Evolutionary conservation across 1,284 basidiomycete species (phyloP).

Genomic region (Malassezia restricta): DNA sequence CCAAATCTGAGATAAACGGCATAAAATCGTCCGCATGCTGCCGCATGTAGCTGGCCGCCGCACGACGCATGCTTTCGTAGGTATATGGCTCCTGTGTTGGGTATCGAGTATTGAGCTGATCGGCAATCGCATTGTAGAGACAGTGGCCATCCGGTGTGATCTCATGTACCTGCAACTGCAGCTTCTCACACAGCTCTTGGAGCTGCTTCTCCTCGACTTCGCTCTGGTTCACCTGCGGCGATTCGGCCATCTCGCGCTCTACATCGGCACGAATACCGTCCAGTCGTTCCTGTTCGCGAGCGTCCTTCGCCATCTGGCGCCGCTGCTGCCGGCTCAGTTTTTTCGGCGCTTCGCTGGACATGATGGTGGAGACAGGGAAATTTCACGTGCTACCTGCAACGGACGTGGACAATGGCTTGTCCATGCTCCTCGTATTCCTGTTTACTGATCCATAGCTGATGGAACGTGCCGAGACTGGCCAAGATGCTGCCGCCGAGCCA

Average conservation of each 20-base stretch:
- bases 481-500: constrained; percentile 44
- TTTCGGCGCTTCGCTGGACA: background rate
- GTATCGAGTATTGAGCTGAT: constrained; percentile 51
- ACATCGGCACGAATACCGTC: constrained; percentile 8
- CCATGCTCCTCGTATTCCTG: constrained; percentile 46
- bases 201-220: constrained; percentile 1
- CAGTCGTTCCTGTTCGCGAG: constrained; percentile 22
- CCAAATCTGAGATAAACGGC: constrained; percentile 65
- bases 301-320: constrained; percentile 14
- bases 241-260: constrained; percentile 8
- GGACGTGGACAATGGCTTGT: constrained; percentile 34
- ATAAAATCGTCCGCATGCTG: constrained; percentile 79
- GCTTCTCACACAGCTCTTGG: background rate
- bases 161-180: constrained; percentile 33
- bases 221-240: background rate
- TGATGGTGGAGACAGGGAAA: background rate
- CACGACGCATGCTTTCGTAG: constrained; percentile 51
- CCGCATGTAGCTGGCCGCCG: constrained; percentile 71
- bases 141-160: constrained; percentile 81
- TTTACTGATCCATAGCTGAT: constrained; percentile 45
- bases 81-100: constrained; percentile 10
- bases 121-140: constrained; percentile 80
- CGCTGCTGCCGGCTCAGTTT: constrained; percentile 23
- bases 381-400: constrained; percentile 29
- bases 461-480: constrained; percentile 41